Conservation (phyloP, 257 asterid genomes). For the Solanum lignicaule region DNA sequence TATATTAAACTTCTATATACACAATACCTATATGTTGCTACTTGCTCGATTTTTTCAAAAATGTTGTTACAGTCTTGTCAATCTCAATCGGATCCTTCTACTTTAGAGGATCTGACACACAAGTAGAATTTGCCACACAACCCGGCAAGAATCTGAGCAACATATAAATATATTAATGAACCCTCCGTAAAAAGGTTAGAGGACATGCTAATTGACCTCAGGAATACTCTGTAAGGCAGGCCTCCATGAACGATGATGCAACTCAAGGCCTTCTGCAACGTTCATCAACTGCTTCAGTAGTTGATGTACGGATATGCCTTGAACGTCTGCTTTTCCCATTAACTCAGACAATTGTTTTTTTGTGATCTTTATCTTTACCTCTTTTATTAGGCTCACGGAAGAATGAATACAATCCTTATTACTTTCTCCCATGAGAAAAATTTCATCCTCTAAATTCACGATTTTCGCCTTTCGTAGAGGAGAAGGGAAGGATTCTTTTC, state of each 20-base stretch:
- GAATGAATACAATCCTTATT: background rate
- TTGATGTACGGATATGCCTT: slow-evolving; percentile 25
- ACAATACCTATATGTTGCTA: no score
- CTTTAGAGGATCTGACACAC: no score
- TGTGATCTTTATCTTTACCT: slow-evolving; percentile 49
- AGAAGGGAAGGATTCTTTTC: slow-evolving; percentile 11
- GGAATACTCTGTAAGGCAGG: slow-evolving; percentile 50
- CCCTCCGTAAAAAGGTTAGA: background rate
- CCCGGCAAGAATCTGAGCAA: no score
- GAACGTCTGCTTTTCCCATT: slow-evolving; percentile 14
- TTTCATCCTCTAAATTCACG: background rate
- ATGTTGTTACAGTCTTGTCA: no score
- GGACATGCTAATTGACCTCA: background rate
- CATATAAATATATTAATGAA: no score
- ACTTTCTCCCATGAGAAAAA: background rate
- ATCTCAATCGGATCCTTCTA: no score
- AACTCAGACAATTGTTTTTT: slow-evolving; percentile 46
- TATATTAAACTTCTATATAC: no score
- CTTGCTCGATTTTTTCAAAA: no score
- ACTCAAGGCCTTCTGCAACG: slow-evolving; percentile 8
- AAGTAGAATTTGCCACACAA: no score
- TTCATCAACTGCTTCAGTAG: slow-evolving; percentile 4
- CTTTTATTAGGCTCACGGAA: background rate
- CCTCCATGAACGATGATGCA: slow-evolving; percentile 16
- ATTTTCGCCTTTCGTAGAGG: background rate